Conservation (phyloP, 768 basidiomycete genomes). For the Pleurotus tuber-regium region DNA sequence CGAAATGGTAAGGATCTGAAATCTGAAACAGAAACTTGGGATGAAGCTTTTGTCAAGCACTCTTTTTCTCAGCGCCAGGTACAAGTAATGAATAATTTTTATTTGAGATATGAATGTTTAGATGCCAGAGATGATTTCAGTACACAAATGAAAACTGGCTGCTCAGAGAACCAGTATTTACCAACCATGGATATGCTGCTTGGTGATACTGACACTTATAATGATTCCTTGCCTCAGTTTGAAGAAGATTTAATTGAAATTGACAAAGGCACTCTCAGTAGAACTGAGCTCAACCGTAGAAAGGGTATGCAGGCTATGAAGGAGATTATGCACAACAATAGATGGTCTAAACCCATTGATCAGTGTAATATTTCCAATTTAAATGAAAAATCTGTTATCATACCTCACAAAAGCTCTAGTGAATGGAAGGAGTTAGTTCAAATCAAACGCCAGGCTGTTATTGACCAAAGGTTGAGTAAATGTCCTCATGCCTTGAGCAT, state of each 20-base stretch:
- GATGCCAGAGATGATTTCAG: conserved; percentile 24
- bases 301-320: not conserved
- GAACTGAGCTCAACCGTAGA: not conserved
- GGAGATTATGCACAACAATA: conserved; percentile 1
- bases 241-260: not conserved
- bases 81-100: conserved; percentile 21
- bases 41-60: conserved; percentile 18
- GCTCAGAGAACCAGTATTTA: not conserved
- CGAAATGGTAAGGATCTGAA: conserved; percentile 26
- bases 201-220: not conserved
- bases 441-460: not conserved
- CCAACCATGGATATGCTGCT: not conserved
- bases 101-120: conserved; percentile 23
- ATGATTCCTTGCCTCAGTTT: not conserved
- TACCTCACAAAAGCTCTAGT: not conserved
- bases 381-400: not conserved
- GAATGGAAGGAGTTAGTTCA: conserved; percentile 5
- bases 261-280: not conserved
- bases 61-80: conserved; percentile 12
- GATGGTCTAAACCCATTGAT: not conserved
- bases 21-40: conserved; percentile 16
- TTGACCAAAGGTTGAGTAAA: not conserved
- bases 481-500: not conserved
- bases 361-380: too few relatives aligned
- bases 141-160: conserved; percentile 13